phyloP scores from a whole-genome alignment of 2,329 filamentous ascomycete genomes.

The Penicillium oxalicum region DNA sequence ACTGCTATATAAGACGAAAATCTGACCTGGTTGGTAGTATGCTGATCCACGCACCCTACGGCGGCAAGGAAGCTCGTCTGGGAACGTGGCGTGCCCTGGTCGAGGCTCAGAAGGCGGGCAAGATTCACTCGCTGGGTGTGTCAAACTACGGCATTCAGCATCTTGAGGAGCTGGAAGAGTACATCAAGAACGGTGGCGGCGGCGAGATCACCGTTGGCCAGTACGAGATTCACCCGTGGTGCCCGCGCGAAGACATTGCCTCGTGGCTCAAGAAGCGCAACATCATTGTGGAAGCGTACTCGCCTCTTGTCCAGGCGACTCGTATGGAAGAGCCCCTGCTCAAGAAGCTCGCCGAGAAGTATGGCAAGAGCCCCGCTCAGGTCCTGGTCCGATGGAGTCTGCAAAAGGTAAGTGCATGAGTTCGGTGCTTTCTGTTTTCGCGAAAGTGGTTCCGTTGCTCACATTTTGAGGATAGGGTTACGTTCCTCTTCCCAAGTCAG shows the following conservation, averaged over 20 bases:
- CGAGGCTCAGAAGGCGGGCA: constrained; percentile 35
- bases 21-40: constrained; percentile 23
- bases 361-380: constrained; percentile 54
- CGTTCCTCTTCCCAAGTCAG: constrained; percentile 58
- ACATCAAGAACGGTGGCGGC: constrained; percentile 38
- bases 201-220: constrained; percentile 78
- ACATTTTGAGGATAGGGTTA: constrained; percentile 44
- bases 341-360: constrained; percentile 48
- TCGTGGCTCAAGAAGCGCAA: constrained; percentile 64
- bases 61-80: constrained; percentile 33
- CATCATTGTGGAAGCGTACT: constrained; percentile 56
- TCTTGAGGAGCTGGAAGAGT: constrained; percentile 37
- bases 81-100: constrained; percentile 39
- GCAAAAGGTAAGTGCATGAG: constrained; percentile 44
- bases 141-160: constrained; percentile 39
- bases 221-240: constrained; percentile 87
- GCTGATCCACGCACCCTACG: constrained; percentile 37
- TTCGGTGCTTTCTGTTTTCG: neutral
- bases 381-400: constrained; percentile 57
- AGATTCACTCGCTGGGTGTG: constrained; percentile 38
- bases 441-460: neutral
- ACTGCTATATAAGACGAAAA: neutral
- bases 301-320: constrained; percentile 42
- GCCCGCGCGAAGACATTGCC: constrained; percentile 70
- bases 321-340: constrained; percentile 51